A percentile compares a stretch with the other conserved stretches of the same genome.
phyloP scores from a whole-genome alignment of 116 monocot genomes.

The Posidonia oceanica region DNA sequence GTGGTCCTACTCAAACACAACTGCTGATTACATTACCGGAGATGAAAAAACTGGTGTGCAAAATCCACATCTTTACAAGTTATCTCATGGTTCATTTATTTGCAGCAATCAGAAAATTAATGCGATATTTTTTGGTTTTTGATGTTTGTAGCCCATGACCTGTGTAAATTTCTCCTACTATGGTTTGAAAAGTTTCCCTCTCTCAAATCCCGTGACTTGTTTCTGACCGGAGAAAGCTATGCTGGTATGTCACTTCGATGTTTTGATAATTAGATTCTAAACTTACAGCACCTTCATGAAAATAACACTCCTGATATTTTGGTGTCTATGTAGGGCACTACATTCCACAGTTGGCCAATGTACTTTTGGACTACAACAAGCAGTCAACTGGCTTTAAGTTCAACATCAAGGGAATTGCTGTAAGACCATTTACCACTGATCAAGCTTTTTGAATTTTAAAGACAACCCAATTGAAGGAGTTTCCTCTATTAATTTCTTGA shows the following conservation, averaged over 20 bases:
- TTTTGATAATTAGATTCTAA: too few relatives aligned
- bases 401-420: slow-evolving; percentile 83
- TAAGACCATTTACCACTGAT: slow-evolving; percentile 25
- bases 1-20: slow-evolving; percentile 35
- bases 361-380: slow-evolving; percentile 65
- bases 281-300: not conserved
- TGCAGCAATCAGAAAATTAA: not conserved
- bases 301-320: not conserved
- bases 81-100: not conserved
- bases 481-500: not conserved
- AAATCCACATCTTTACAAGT: too few relatives aligned
- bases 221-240: slow-evolving; percentile 95
- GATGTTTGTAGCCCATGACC: slow-evolving; percentile 46
- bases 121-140: not conserved
- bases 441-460: not conserved
- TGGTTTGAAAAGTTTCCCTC: slow-evolving; percentile 89
- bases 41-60: slow-evolving; percentile 19
- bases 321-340: slow-evolving; percentile 61
- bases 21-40: slow-evolving; percentile 15
- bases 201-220: slow-evolving; percentile 55
- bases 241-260: slow-evolving; percentile 37
- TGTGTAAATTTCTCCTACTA: slow-evolving; percentile 56
- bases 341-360: slow-evolving; percentile 79
- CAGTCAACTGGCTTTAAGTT: slow-evolving; percentile 69
- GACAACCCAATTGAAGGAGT: too few relatives aligned